A percentile compares a stretch with the other conserved stretches of the same genome.
Conservation (phyloP, 2,329 filamentous ascomycete genomes). For the Colletotrichum zoysiae region DNA sequence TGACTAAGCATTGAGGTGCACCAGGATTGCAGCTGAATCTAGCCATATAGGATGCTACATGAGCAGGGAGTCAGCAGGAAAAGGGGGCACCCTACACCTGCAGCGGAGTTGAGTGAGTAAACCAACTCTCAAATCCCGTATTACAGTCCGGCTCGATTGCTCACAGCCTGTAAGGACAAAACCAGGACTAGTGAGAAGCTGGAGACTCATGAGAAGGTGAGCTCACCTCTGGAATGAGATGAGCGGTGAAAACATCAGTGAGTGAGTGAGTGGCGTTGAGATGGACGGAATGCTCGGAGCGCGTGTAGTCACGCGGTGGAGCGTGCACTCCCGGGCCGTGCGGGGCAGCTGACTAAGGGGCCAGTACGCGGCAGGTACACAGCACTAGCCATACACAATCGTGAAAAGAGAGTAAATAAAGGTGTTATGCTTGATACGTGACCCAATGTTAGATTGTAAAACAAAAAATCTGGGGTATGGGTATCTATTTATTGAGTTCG, state of each 20-base stretch:
- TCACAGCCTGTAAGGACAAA: neutral
- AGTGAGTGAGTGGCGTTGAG: neutral
- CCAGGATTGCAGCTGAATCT: too few species aligned
- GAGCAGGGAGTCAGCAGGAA: too few species aligned
- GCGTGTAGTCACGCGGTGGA: slow-evolving; percentile 11
- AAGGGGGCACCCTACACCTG: too few species aligned
- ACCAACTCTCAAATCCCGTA: accelerated
- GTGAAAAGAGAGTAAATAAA: too few species aligned
- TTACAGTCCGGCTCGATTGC: neutral
- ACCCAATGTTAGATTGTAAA: too few species aligned
- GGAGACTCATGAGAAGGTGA: neutral
- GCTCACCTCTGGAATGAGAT: neutral
- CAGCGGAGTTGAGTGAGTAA: neutral
- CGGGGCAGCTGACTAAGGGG: slow-evolving; percentile 7
- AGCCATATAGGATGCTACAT: too few species aligned
- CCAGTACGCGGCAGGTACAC: too few species aligned
- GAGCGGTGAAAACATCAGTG: neutral
- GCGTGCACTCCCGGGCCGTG: slow-evolving; percentile 6
- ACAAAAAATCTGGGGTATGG: too few species aligned
- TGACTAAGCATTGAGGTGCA: too few species aligned
- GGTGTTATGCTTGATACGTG: too few species aligned
- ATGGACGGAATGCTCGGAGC: neutral
- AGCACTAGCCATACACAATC: too few species aligned
- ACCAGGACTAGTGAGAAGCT: neutral
- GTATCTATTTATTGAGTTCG: too few species aligned